Evolutionary conservation across 331 rosid genomes (phyloP), one percentile per base, ranked within the genome.

Genomic region (Phaseolus coccineus): DNA sequence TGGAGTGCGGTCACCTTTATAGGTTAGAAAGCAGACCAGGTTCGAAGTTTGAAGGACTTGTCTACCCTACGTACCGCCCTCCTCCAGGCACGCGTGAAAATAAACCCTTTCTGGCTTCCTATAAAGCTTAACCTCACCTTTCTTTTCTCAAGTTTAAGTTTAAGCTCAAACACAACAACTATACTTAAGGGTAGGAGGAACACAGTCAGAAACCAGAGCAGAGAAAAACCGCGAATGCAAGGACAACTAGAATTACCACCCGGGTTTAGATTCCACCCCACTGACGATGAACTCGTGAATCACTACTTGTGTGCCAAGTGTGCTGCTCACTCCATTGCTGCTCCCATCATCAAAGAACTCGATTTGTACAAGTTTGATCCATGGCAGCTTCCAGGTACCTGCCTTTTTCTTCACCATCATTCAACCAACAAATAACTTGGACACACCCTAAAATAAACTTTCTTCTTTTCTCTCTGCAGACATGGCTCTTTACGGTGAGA

Each of bases 221-320:
- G 1, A 48, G 0, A 27, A 46, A 2, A 13, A 3, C 35, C 68
- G 50, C 80, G 51, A 87, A 84, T 87, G 97, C 78, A 73, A 28
- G 79, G 88, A 8, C 82, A 82, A 48, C 31, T 93, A 69, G 91
- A 85, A 10, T 83, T 93, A 19, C 98, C 99, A 1, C 96, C 98
- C 0, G 98, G 99, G 0, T 95, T 95, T 89, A 89, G 98, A 82
- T 95, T 95, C 70, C 99, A 93, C 76, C 99, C 98, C 1, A 93
- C 99, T 0, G 99, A 95, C 50, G 99, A 93, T 27, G 99, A 93
- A 62, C 50, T 95, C 2, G 98, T 95, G 25, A 93, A 70, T 74
- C 96, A 93, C 62, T 95, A 95, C 78, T 50, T 95, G 77, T 85
- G 90, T 55, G 82, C 83, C 50, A 94, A 92, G 83, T 92, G 97